Conservation (phyloP, 148 eudicot species). For the Chenopodium berlandieri region DNA sequence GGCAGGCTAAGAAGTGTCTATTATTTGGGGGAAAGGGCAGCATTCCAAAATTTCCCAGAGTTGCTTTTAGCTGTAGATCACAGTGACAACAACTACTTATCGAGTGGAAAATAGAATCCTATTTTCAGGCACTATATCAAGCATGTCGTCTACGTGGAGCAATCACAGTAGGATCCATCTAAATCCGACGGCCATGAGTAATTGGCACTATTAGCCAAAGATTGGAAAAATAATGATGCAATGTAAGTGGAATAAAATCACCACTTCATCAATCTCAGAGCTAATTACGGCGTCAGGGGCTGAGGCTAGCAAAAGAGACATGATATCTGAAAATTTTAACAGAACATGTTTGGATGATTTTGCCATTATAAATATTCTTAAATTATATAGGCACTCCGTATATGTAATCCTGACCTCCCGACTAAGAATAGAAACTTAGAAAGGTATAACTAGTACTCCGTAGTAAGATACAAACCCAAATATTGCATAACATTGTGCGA, state of each 20-base stretch:
- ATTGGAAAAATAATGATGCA: not conserved
- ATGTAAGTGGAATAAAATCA: not conserved
- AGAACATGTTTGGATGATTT: not conserved
- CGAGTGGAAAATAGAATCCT: not conserved
- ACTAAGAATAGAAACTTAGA: no score
- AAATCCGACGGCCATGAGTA: not conserved
- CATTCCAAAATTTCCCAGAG: no score
- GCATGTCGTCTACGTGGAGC: not conserved
- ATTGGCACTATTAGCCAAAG: not conserved
- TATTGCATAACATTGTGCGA: no score
- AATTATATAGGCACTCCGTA: no score
- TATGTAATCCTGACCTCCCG: no score
- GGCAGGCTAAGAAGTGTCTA: no score
- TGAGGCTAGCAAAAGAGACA: not conserved
- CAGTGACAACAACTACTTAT: not conserved
- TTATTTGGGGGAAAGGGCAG: no score
- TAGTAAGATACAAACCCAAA: no score
- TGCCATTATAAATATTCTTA: not conserved
- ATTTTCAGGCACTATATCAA: not conserved
- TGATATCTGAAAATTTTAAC: not conserved
- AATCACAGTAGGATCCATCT: not conserved
- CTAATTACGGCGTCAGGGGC: constrained; percentile 11
- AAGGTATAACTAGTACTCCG: no score
- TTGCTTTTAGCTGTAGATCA: not conserved
- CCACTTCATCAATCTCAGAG: not conserved